phyloP scores from a whole-genome alignment of 2,329 filamentous ascomycete species.

The Corniculantispora saksenae region DNA sequence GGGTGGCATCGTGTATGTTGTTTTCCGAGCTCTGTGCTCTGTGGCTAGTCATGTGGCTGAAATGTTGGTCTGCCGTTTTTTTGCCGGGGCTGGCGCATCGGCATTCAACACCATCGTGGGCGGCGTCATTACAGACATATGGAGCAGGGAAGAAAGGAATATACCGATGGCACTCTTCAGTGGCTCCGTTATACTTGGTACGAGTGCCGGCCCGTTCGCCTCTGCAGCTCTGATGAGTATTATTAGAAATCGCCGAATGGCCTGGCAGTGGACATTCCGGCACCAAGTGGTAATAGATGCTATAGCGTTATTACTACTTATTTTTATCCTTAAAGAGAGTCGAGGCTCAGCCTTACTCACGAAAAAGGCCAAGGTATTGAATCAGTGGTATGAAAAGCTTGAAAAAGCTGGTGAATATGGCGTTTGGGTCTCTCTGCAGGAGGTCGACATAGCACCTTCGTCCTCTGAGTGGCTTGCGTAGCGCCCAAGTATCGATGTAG shows the following conservation, averaged over 20 bases:
- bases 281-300: constrained; percentile 73
- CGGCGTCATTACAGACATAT: constrained; percentile 88
- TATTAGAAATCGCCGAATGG: constrained; percentile 43
- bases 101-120: constrained; percentile 87
- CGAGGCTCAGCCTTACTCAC: constrained; percentile 78
- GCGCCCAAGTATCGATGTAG: too few relatives aligned
- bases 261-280: constrained; percentile 89
- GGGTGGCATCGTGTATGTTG: constrained; percentile 70
- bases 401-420: constrained; percentile 64
- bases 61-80: constrained; percentile 74
- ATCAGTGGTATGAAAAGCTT: constrained; percentile 74
- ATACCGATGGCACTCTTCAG: constrained; percentile 89
- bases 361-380: constrained; percentile 71
- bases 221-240: constrained; percentile 68
- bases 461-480: too few relatives aligned
- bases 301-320: constrained; percentile 60
- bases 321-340: constrained; percentile 77
- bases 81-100: constrained; percentile 75
- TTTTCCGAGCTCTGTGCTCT: constrained; percentile 72
- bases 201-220: constrained; percentile 75
- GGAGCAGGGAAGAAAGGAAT: constrained; percentile 75
- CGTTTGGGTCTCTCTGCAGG: constrained; percentile 36
- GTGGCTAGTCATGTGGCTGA: constrained; percentile 68
- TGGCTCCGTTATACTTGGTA: constrained; percentile 75
- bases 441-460: background rate